phyloP scores from a whole-genome alignment of 495 filamentous ascomycete genomes.

The Daldinia loculata region DNA sequence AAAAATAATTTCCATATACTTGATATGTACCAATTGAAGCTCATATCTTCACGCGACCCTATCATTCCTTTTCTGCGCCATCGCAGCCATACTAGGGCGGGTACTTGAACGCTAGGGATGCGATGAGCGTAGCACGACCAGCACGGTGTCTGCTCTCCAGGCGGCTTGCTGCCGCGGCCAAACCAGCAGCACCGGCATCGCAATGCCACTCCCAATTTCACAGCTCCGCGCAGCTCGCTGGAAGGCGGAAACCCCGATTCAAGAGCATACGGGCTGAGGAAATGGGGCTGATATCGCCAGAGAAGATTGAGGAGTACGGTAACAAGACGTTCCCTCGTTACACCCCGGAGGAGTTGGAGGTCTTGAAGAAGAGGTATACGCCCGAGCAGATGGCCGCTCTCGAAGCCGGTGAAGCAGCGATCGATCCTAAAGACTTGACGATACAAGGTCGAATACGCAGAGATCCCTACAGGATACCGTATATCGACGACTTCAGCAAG shows the following conservation, averaged over 20 bases:
- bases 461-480: slow-evolving; percentile 76
- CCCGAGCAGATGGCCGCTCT: slow-evolving; percentile 84
- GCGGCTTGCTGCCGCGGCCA: slow-evolving; percentile 40
- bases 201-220: slow-evolving; percentile 54
- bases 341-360: slow-evolving; percentile 70
- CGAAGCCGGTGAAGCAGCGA: slow-evolving; percentile 82
- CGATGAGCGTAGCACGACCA: slow-evolving; percentile 48
- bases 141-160: slow-evolving; percentile 47
- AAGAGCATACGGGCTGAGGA: slow-evolving; percentile 55
- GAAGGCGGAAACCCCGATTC: slow-evolving; percentile 53
- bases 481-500: slow-evolving; percentile 85
- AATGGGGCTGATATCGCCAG: slow-evolving; percentile 51
- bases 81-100: slow-evolving; percentile 31
- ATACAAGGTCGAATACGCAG: slow-evolving; percentile 71
- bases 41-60: slow-evolving; percentile 16
- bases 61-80: slow-evolving; percentile 10
- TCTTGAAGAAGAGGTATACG: slow-evolving; percentile 73
- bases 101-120: slow-evolving; percentile 32
- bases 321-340: slow-evolving; percentile 67
- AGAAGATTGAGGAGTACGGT: slow-evolving; percentile 55
- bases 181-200: slow-evolving; percentile 34
- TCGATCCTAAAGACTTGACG: slow-evolving; percentile 79
- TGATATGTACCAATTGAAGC: slow-evolving; percentile 44
- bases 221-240: slow-evolving; percentile 52
- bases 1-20: slow-evolving; percentile 40